Percentiles rank a stretch among this genome's conserved stretches.
These are phyloP conservation scores for Kernera saxatilis DNA, from an alignment of 345 rosid genomes.

Conservation along the genomic window DNA sequence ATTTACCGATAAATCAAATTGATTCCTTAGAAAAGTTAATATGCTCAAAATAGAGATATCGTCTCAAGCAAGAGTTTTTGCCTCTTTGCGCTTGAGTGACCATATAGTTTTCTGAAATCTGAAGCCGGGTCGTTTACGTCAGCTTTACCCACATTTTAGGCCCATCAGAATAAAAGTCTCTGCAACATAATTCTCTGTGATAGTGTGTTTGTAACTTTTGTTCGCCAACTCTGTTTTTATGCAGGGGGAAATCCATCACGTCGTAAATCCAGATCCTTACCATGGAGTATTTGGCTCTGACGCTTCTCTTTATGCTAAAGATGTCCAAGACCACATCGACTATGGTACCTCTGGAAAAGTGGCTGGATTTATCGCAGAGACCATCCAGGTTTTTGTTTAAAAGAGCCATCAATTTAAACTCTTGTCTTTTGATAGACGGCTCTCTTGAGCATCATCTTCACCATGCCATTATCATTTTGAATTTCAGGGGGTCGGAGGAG, in stretches of 20 bases:
- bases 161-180: not conserved
- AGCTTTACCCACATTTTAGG: not conserved
- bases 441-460: not conserved
- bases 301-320: slow-evolving; percentile 69
- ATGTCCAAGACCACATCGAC: slow-evolving; percentile 85
- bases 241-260: slow-evolving; percentile 95
- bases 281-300: slow-evolving; percentile 83
- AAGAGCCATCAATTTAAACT: not conserved
- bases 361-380: slow-evolving; percentile 93
- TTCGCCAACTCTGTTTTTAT: not conserved
- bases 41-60: not conserved
- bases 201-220: not conserved
- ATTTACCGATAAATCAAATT: not conserved
- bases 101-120: not conserved
- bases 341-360: slow-evolving; percentile 87
- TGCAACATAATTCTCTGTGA: not conserved
- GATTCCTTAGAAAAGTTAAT: not conserved
- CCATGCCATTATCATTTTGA: slow-evolving; percentile 1
- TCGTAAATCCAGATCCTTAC: slow-evolving; percentile 86
- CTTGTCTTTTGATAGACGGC: not conserved
- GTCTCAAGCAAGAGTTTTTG: not conserved
- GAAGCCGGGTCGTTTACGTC: not conserved
- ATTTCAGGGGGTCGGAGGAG: slow-evolving; percentile 87
- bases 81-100: not conserved
- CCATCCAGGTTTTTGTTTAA: slow-evolving; percentile 64